phyloP scores from a whole-genome alignment of 495 filamentous ascomycete genomes.

The Penicillium chermesinum region DNA sequence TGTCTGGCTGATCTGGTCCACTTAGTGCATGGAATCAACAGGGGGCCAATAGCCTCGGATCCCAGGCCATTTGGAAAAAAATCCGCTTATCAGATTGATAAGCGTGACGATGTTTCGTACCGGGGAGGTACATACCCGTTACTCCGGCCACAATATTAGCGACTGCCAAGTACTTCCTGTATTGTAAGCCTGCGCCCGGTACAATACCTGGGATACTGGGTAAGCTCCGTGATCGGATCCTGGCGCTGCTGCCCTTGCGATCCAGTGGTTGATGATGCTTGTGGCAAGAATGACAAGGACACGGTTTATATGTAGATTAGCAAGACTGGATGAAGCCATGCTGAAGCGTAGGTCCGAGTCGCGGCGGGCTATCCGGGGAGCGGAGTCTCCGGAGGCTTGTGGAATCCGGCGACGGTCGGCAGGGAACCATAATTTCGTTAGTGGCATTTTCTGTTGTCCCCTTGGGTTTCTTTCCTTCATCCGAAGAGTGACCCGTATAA shows the following conservation, averaged over 20 bases:
- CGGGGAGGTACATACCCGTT: slow-evolving; percentile 1
- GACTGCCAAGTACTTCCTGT: background rate
- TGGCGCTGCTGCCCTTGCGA: slow-evolving; percentile 2
- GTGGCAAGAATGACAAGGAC: no score
- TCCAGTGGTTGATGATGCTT: no score
- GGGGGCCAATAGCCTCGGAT: slow-evolving; percentile 14
- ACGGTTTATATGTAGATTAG: no score
- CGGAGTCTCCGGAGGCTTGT: slow-evolving; percentile 4
- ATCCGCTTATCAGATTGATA: slow-evolving; percentile 29
- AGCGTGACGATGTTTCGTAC: slow-evolving; percentile 4
- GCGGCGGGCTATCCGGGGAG: slow-evolving; percentile 2
- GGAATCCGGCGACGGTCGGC: slow-evolving; percentile 20
- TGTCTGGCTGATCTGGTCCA: slow-evolving; percentile 5
- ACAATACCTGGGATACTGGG: background rate
- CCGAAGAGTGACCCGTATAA: no score
- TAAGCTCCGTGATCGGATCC: slow-evolving; percentile 29
- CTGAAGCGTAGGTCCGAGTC: background rate
- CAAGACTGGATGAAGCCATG: background rate
- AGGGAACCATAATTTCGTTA: slow-evolving; percentile 13
- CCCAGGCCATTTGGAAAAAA: slow-evolving; percentile 2
- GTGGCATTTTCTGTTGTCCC: slow-evolving; percentile 2
- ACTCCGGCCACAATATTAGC: no score
- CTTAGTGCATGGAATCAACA: background rate
- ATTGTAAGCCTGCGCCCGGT: background rate
- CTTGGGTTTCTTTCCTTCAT: no score